Evolutionary conservation across 2,329 filamentous ascomycete genomes (phyloP).

Genomic region (Fusarium stilboides): DNA sequence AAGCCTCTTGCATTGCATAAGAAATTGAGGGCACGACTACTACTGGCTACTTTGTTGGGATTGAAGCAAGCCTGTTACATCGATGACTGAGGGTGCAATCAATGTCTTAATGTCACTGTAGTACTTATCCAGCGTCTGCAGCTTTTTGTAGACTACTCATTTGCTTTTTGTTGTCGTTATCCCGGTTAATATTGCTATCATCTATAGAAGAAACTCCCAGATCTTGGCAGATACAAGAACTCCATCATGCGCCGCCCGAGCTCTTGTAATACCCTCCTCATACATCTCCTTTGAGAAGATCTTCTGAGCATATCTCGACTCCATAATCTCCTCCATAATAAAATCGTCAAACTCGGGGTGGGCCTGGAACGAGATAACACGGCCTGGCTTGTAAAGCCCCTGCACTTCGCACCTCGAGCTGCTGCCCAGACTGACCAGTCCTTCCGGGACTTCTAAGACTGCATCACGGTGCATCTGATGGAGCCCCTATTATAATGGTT

Average conservation of each 20-base stretch:
- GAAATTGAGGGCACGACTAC: too few relatives aligned
- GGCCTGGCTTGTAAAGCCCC: slow-evolving; percentile 56
- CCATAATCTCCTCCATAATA: slow-evolving; percentile 55
- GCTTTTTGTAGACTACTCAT: neutral
- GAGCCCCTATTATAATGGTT: slow-evolving; percentile 41
- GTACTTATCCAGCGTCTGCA: neutral
- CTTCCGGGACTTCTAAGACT: slow-evolving; percentile 56
- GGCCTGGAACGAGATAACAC: slow-evolving; percentile 59
- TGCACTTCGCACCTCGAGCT: slow-evolving; percentile 58
- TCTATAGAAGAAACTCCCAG: slow-evolving; percentile 46
- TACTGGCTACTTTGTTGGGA: too few relatives aligned
- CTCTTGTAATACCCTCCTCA: slow-evolving; percentile 49
- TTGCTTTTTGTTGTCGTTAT: neutral
- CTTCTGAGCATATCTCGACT: slow-evolving; percentile 46
- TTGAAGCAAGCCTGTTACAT: too few relatives aligned
- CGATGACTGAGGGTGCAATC: too few relatives aligned
- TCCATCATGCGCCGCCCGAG: slow-evolving; percentile 49
- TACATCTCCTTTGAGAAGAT: slow-evolving; percentile 50
- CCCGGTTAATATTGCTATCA: neutral
- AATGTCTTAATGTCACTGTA: too few relatives aligned
- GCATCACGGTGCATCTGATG: slow-evolving; percentile 64
- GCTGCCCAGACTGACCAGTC: slow-evolving; percentile 56
- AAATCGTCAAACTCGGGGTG: slow-evolving; percentile 60
- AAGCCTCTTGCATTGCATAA: too few relatives aligned
- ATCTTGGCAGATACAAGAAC: slow-evolving; percentile 48